phyloP scores from a whole-genome alignment of 371 early-diverging fungal species.

The Neoconidiobolus thromboides region DNA sequence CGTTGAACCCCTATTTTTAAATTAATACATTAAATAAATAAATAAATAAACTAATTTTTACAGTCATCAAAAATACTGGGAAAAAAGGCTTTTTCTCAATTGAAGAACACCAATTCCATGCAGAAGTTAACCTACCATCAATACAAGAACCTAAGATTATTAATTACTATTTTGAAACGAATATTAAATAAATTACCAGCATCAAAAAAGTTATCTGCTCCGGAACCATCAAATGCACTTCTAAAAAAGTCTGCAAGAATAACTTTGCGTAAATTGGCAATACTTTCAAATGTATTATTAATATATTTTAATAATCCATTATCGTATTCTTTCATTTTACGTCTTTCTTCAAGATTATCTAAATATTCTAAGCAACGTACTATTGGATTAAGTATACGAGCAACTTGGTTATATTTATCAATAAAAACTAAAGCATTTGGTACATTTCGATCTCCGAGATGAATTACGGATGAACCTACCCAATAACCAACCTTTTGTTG shows the following conservation, averaged over 20 bases:
- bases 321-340: conserved; percentile 13
- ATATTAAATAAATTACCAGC: conserved; percentile 25
- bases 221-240: conserved; percentile 90
- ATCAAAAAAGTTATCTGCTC: conserved; percentile 84
- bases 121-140: conserved; percentile 84
- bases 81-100: conserved; percentile 88
- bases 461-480: conserved; percentile 90
- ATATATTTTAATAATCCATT: conserved; percentile 39
- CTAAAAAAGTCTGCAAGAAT: conserved; percentile 87
- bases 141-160: conserved; percentile 52
- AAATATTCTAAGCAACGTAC: conserved; percentile 51
- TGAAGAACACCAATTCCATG: conserved; percentile 89
- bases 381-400: conserved; percentile 80
- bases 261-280: conserved; percentile 33
- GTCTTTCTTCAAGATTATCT: conserved; percentile 22
- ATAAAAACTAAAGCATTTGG: conserved; percentile 90
- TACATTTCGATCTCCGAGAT: conserved; percentile 85
- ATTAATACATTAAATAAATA: background rate
- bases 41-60: background rate
- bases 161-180: background rate
- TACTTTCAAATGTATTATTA: conserved; percentile 41
- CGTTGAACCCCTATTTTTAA: conserved; percentile 41
- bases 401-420: conserved; percentile 92
- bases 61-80: conserved; percentile 74
- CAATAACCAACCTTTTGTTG: conserved; percentile 71